These are phyloP conservation scores for Closterium sp. DNA, from an alignment of 139 green algal genomes.

Conservation along the genomic window DNA sequence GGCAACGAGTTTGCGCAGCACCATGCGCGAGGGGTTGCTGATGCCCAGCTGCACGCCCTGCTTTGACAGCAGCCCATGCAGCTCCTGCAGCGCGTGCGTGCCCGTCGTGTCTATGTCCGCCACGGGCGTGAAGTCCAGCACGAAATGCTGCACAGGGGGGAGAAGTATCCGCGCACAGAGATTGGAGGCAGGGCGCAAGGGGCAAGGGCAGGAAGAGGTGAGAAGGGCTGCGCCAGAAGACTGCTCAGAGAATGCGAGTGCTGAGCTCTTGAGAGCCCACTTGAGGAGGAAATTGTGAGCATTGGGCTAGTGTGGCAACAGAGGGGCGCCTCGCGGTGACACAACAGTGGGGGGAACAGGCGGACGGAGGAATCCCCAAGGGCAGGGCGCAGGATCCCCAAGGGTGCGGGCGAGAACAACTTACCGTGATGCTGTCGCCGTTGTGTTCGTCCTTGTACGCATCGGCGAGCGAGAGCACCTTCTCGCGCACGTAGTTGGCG, in stretches of 20 bases:
- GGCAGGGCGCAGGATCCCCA: no score
- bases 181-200: background rate
- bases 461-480: background rate
- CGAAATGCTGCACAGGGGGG: conserved; percentile 60
- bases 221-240: background rate
- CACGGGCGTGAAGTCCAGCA: conserved; percentile 80
- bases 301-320: background rate
- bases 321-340: background rate
- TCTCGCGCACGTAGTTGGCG: conserved; percentile 65
- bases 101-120: conserved; percentile 74
- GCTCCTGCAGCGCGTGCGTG: conserved; percentile 57
- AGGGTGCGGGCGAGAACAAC: no score
- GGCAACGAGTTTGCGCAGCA: conserved; percentile 13
- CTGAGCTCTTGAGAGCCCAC: no score
- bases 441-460: background rate
- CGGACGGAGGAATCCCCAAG: background rate
- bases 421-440: background rate
- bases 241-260: background rate
- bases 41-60: conserved; percentile 13
- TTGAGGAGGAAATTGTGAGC: background rate
- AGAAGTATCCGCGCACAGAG: background rate
- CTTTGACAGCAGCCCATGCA: conserved; percentile 2
- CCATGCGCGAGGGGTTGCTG: conserved; percentile 16
- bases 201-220: background rate
- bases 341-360: background rate